A percentile compares a stretch with the other conserved stretches of the same genome.
These are phyloP conservation scores for Eucalyptus guilfoylei DNA, from an alignment of 345 rosid genomes.

Conservation along the genomic window DNA sequence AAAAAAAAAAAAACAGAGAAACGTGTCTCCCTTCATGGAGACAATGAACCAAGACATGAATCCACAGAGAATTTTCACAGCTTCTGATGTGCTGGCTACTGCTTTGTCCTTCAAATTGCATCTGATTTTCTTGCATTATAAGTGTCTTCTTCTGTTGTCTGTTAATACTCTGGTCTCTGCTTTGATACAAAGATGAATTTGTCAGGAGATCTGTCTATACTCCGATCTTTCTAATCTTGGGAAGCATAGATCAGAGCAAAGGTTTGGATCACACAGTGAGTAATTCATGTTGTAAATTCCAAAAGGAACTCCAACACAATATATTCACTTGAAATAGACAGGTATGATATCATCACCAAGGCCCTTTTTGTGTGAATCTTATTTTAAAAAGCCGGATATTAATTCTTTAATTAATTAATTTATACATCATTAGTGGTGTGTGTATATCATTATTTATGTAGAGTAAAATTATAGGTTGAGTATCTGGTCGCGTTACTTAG, in stretches of 20 bases:
- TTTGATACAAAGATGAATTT: neutral
- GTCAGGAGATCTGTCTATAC: neutral
- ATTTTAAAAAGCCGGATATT: neutral
- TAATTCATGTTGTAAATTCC: neutral
- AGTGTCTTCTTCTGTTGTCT: neutral
- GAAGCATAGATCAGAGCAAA: neutral
- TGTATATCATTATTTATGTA: neutral
- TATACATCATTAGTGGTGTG: neutral
- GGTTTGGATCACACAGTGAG: neutral
- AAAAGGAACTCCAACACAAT: neutral
- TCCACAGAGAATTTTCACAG: neutral
- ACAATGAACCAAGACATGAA: neutral
- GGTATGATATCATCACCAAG: neutral
- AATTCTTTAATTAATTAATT: neutral
- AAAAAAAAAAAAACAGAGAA: neutral
- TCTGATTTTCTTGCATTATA: neutral
- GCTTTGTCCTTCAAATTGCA: neutral
- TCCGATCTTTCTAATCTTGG: neutral
- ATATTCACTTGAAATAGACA: neutral
- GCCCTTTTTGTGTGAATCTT: neutral
- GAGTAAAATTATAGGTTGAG: neutral
- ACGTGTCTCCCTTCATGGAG: neutral
- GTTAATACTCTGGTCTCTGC: neutral
- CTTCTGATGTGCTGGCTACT: neutral
- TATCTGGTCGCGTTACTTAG: neutral